Conservation (phyloP, 108 stramenopile genomes). For the Conticribra guillardii region DNA sequence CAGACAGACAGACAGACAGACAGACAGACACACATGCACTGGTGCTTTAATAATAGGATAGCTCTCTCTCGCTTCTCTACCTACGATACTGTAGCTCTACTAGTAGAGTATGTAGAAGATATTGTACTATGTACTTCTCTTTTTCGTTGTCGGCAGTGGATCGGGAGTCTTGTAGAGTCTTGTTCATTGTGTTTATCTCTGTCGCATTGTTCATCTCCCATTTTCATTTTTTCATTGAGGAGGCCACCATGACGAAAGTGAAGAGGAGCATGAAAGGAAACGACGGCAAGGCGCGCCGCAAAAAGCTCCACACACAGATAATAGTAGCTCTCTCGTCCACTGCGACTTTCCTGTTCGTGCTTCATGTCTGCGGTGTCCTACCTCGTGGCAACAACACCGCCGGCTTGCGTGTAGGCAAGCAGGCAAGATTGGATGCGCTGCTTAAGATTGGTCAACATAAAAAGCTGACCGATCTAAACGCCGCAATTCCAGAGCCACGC, state of each 20-base stretch:
- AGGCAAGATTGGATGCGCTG: constrained; percentile 4
- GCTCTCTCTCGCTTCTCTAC: no score
- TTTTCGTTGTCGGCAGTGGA: no score
- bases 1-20: no score
- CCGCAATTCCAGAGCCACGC: neutral
- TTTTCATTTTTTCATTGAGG: no score
- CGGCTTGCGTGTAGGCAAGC: neutral
- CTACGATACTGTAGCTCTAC: no score
- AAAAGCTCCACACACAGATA: constrained; percentile 10
- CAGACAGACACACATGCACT: no score
- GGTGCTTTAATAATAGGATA: no score
- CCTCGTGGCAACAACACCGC: neutral
- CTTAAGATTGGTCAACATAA: constrained; percentile 16
- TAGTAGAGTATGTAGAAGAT: no score
- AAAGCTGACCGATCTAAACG: constrained; percentile 2
- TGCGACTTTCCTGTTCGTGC: neutral
- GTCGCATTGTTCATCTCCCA: neutral
- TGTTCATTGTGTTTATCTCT: no score
- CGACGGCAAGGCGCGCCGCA: constrained; percentile 20
- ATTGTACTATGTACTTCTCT: no score
- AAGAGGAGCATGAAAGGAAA: constrained; percentile 17
- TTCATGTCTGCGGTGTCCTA: neutral
- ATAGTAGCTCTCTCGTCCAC: neutral
- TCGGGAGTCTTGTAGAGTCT: no score
- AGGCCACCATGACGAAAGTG: constrained; percentile 1